phyloP scores from a whole-genome alignment of 768 basidiomycete species.

The Hygrocybe punicea region DNA sequence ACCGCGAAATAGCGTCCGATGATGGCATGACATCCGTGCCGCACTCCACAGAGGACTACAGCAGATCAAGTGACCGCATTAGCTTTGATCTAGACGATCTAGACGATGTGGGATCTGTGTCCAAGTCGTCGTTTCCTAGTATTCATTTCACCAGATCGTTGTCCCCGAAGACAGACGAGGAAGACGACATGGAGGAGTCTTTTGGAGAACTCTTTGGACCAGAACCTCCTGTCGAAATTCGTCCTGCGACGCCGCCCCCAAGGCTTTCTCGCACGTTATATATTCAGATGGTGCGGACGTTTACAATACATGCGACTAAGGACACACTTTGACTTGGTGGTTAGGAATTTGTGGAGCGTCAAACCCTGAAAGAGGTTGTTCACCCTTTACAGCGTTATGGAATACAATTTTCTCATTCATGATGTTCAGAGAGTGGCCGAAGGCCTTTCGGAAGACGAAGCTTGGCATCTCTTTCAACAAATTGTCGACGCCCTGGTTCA shows the following conservation, averaged over 20 bases:
- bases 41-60: constrained; percentile 26
- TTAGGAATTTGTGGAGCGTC: constrained; percentile 86
- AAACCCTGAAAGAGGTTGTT: constrained; percentile 79
- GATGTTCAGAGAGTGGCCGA: constrained; percentile 62
- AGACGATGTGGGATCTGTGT: constrained; percentile 56
- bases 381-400: background rate
- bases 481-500: constrained; percentile 86
- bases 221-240: constrained; percentile 16
- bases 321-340: constrained; percentile 4
- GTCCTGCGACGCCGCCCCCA: constrained; percentile 22
- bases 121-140: constrained; percentile 71
- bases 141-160: constrained; percentile 69
- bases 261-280: constrained; percentile 64
- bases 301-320: background rate
- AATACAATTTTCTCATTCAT: background rate
- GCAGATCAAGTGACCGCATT: constrained; percentile 52
- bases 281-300: constrained; percentile 81
- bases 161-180: constrained; percentile 35
- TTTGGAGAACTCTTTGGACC: constrained; percentile 35
- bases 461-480: constrained; percentile 88
- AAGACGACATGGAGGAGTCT: constrained; percentile 36
- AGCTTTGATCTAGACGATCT: constrained; percentile 61
- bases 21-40: constrained; percentile 59
- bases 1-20: constrained; percentile 37
- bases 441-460: constrained; percentile 77